Evolutionary conservation across 2,329 filamentous ascomycete species (phyloP), one percentile per base, ranked within the genome.

Genomic region (Colletotrichum sp.): DNA sequence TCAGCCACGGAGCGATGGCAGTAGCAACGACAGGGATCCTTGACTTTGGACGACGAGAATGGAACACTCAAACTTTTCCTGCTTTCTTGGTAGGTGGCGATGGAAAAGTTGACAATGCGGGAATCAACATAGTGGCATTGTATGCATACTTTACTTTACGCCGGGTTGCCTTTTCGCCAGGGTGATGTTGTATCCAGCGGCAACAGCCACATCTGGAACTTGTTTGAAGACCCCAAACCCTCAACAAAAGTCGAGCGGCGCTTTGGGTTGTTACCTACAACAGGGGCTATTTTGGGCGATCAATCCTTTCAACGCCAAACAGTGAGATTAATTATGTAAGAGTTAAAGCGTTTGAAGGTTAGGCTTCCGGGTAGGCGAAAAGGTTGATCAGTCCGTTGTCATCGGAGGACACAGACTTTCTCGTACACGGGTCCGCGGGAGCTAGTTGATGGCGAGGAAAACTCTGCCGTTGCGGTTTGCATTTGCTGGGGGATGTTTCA

Each of bases 281-380:
- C 60, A 34, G 59, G 59, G 30, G 59, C 59, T 71, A 57, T 71
- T 66, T 55, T 30, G 36, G 32, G 39, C 52, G 66, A 48, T 66
- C 34, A 18, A 32, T 34, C 32, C 28, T 57, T 16, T 28, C 66
- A 59, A 60, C 30, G 22, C 34, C 62, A 64, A 64, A 64, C 13
- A 28, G 30, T 8, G 15, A 32, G 22, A 55, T 65, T 24, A 34
- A 24, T 59, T 68, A 24, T 26, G 69, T 36, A 65, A 64, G 24
- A 59, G 6, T 39, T 32, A 24, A 55, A 60, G 32, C 55, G 26
- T 63, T 24, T n/a, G 57, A 65, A 44, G 32, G 57, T 68, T 75
- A 68, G 63, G n/a, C 63, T 73, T 71, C 36, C 72, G 72, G 72
- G 60, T 30, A 75, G 57, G 26, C 18, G 34, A 64, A 72, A 68